A percentile compares a stretch with the other conserved stretches of the same genome.
Conservation (phyloP, 768 basidiomycete species). For the Xerocomus brunneocitrinus region DNA sequence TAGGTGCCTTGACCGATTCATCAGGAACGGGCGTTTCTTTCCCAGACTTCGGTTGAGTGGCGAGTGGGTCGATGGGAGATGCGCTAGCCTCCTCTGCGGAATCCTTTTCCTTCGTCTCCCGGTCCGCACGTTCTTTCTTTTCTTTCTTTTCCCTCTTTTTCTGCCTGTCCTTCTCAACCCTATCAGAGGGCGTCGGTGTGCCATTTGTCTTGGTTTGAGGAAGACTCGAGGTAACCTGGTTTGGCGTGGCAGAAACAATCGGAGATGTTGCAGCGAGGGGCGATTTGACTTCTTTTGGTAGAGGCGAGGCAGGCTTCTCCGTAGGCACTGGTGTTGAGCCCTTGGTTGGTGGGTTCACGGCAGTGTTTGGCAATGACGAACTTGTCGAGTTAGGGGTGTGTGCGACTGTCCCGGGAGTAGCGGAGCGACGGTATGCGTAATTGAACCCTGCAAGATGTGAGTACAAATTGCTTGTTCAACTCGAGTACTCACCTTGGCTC, state of each 20-base stretch:
- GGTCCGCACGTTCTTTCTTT: constrained; percentile 47
- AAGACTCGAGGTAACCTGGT: constrained; percentile 33
- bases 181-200: constrained; percentile 39
- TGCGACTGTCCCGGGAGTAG: constrained; percentile 45
- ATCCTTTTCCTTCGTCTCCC: constrained; percentile 37
- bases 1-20: constrained; percentile 21
- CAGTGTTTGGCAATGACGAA: constrained; percentile 43
- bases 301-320: constrained; percentile 34
- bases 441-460: constrained; percentile 69
- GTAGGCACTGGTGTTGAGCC: constrained; percentile 31
- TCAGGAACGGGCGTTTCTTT: constrained; percentile 36
- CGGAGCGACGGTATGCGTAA: constrained; percentile 84
- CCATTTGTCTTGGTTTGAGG: constrained; percentile 32
- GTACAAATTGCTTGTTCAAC: neutral
- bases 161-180: constrained; percentile 50
- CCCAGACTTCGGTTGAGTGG: constrained; percentile 31
- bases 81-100: constrained; percentile 31
- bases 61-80: constrained; percentile 22
- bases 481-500: constrained; percentile 68
- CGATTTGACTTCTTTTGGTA: constrained; percentile 32
- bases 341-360: constrained; percentile 31
- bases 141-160: constrained; percentile 65
- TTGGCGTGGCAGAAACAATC: constrained; percentile 27
- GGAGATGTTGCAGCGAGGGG: constrained; percentile 35
- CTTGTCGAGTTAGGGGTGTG: constrained; percentile 58